A percentile compares a stretch with the other conserved stretches of the same genome.
phyloP scores from a whole-genome alignment of 805 yeast genomes.

The Saturnispora serradocipensis region DNA sequence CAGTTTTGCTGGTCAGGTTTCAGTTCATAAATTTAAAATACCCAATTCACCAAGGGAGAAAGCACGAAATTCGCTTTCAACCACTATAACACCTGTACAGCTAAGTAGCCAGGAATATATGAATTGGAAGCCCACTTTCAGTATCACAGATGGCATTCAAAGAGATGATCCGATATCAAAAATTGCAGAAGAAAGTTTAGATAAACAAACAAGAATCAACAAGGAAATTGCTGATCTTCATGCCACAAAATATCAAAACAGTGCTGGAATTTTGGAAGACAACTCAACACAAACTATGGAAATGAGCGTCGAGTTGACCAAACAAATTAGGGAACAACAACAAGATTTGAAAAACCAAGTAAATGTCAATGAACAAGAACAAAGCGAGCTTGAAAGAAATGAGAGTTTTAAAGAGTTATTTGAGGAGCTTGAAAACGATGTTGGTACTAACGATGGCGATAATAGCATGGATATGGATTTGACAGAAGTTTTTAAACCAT shows the following conservation, averaged over 20 bases:
- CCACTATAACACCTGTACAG: background rate
- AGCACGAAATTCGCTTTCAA: constrained; percentile 6
- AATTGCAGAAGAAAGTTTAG: background rate
- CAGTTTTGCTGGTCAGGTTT: constrained; percentile 70
- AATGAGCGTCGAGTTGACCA: constrained; percentile 19
- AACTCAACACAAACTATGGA: constrained; percentile 25
- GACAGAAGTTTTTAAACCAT: background rate
- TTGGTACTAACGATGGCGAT: constrained; percentile 8
- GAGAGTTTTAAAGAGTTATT: constrained; percentile 9
- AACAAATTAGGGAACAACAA: constrained; percentile 16
- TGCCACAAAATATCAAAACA: background rate
- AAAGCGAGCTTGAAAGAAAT: background rate
- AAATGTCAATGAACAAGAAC: background rate
- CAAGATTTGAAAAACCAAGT: constrained; percentile 6
- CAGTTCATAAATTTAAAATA: constrained; percentile 39
- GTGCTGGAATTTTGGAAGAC: constrained; percentile 12
- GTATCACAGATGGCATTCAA: background rate
- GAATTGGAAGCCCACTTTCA: background rate
- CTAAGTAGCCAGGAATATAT: constrained; percentile 1
- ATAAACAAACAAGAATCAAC: background rate
- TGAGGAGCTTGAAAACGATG: constrained; percentile 5
- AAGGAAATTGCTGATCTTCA: constrained; percentile 6
- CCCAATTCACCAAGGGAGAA: constrained; percentile 7
- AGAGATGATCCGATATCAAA: constrained; percentile 7
- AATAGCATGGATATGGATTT: constrained; percentile 1